A percentile compares a stretch with the other conserved stretches of the same genome.
Evolutionary conservation across 139 green algal genomes (phyloP).

Genomic region (Auxenochlorella pyrenoidosa): DNA sequence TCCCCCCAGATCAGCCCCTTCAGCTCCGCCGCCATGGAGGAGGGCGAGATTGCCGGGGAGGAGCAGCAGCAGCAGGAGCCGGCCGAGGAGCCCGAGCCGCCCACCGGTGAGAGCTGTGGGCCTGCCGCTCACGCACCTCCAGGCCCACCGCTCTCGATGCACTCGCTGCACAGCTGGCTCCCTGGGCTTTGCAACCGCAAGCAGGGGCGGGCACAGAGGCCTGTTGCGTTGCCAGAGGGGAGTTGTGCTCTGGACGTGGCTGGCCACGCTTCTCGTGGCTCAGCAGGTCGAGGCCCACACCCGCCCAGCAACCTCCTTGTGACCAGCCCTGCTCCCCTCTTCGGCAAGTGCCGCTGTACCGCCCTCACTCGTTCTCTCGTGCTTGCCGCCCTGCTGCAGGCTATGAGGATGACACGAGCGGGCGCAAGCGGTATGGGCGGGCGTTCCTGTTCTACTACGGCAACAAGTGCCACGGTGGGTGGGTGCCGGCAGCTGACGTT

Average conservation of each 20-base stretch:
- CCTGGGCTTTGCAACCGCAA: too few species aligned
- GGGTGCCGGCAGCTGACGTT: not conserved
- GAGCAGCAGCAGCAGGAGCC: conserved; percentile 20
- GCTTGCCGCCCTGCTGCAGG: not conserved
- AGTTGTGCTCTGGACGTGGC: too few species aligned
- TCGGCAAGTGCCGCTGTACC: not conserved
- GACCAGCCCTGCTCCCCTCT: not conserved
- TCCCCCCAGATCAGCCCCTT: conserved; percentile 15
- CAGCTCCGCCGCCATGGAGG: not conserved
- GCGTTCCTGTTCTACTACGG: conserved; percentile 39
- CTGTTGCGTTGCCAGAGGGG: too few species aligned
- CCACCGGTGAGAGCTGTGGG: conserved; percentile 4
- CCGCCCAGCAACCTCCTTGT: too few species aligned
- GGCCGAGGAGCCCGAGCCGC: conserved; percentile 27
- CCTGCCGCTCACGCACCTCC: too few species aligned
- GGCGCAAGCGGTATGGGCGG: conserved; percentile 34
- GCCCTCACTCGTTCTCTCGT: not conserved
- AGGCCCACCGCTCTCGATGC: too few species aligned
- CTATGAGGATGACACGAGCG: conserved; percentile 20
- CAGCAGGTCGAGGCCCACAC: too few species aligned
- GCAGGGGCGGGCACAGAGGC: too few species aligned
- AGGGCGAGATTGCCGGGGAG: conserved; percentile 4
- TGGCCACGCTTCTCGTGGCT: too few species aligned
- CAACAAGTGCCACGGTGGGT: conserved; percentile 24
- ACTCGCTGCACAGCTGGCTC: too few species aligned